Evolutionary conservation across 257 asterid species (phyloP).

Genomic region (Nicotiana obtusifolia): DNA sequence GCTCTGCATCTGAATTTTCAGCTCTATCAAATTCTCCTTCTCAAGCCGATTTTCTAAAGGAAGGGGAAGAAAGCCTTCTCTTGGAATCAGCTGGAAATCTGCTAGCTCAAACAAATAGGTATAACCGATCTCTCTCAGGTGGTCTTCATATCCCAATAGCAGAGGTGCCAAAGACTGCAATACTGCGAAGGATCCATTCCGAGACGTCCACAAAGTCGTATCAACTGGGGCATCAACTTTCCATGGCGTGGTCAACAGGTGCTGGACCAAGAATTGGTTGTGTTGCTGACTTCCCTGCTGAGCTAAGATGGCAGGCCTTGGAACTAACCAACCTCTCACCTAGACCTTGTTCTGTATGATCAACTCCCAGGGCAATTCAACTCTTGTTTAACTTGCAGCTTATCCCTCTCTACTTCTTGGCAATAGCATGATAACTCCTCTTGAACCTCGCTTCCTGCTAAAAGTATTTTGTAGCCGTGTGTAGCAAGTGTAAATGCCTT

Average conservation of each 20-base stretch:
- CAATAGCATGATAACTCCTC: neutral
- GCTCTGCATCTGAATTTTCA: conserved; percentile 20
- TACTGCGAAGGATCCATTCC: conserved; percentile 68
- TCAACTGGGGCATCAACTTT: conserved; percentile 67
- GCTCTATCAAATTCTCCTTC: conserved; percentile 25
- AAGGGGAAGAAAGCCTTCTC: conserved; percentile 16
- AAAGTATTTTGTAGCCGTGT: neutral
- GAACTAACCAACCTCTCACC: conserved; percentile 85
- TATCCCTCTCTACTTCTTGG: conserved; percentile 13
- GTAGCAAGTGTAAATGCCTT: neutral
- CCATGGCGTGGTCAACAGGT: conserved; percentile 73
- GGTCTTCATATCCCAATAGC: conserved; percentile 75
- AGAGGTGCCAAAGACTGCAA: conserved; percentile 51
- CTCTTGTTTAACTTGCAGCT: conserved; percentile 29
- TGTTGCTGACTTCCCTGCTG: conserved; percentile 76
- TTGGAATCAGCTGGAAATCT: conserved; percentile 26
- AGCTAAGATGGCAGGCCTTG: conserved; percentile 72
- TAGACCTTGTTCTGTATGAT: conserved; percentile 20
- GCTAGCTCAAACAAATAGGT: conserved; percentile 27
- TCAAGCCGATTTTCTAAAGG: conserved; percentile 23
- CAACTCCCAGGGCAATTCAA: conserved; percentile 29
- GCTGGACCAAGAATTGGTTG: conserved; percentile 96
- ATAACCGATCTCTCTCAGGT: conserved; percentile 75
- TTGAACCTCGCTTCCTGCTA: neutral
- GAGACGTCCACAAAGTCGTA: conserved; percentile 64